Conservation (phyloP, 352 stramenopile genomes). For the Pseudoperonospora humuli region DNA sequence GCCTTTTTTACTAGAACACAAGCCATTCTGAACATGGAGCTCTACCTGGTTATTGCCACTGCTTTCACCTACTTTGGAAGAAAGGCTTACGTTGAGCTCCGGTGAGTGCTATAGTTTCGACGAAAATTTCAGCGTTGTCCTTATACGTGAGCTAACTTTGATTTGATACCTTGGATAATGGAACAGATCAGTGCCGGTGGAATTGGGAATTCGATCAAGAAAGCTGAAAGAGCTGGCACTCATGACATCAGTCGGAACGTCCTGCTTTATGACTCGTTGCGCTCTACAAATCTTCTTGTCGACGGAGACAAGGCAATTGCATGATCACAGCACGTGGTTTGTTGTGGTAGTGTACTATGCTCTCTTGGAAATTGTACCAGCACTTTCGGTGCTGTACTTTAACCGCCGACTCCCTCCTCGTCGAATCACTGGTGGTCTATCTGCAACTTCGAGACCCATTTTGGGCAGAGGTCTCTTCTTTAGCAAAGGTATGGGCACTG, state of each 20-base stretch:
- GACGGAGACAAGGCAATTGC: constrained; percentile 61
- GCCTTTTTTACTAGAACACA: constrained; percentile 75
- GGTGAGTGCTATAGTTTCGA: constrained; percentile 25
- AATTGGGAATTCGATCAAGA: constrained; percentile 69
- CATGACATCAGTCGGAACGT: constrained; percentile 79
- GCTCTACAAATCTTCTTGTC: constrained; percentile 63
- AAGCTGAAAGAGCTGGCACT: constrained; percentile 78
- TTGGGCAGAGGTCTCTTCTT: constrained; percentile 38
- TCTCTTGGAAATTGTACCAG: constrained; percentile 71
- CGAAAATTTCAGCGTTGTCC: neutral
- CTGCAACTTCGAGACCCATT: constrained; percentile 36
- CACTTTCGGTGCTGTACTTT: constrained; percentile 75
- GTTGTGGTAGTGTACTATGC: constrained; percentile 77
- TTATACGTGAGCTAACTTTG: neutral
- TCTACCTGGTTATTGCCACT: constrained; percentile 68
- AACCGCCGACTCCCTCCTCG: constrained; percentile 64
- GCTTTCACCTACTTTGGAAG: constrained; percentile 73
- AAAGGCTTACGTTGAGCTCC: constrained; percentile 73
- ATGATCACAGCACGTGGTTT: constrained; percentile 71
- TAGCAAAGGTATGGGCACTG: constrained; percentile 29
- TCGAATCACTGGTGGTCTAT: constrained; percentile 19
- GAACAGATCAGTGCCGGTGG: constrained; percentile 67
- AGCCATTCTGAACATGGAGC: constrained; percentile 74
- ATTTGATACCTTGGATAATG: neutral
- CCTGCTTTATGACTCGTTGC: constrained; percentile 74